Percentiles rank a stretch among this genome's conserved stretches.
Conservation (phyloP, 306 rosid genomes). For the Glycine soja region DNA sequence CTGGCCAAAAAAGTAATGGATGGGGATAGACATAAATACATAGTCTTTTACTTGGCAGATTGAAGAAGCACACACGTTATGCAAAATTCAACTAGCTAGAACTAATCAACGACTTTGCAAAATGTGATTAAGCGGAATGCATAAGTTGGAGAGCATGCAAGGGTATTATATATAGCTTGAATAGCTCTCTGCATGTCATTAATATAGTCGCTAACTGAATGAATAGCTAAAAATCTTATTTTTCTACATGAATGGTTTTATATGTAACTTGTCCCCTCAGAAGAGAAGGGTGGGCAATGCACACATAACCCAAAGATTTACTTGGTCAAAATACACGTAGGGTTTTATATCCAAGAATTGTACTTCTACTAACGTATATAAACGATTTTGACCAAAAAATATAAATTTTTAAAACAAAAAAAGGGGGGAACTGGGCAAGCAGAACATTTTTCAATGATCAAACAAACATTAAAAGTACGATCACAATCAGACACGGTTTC, state of each 20-base stretch:
- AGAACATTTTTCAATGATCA: background rate
- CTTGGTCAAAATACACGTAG: too few species aligned
- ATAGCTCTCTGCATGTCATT: background rate
- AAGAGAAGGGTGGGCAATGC: background rate
- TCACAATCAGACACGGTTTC: background rate
- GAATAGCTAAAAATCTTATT: background rate
- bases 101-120: too few species aligned
- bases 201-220: background rate
- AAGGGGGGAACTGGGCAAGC: background rate
- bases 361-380: too few species aligned
- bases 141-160: background rate
- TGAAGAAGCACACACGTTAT: background rate
- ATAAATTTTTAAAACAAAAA: too few species aligned
- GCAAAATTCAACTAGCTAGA: background rate
- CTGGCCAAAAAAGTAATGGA: background rate
- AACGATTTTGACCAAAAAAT: too few species aligned
- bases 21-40: too few species aligned
- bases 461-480: background rate
- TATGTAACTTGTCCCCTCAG: background rate
- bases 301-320: too few species aligned
- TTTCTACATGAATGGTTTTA: background rate
- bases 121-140: too few species aligned
- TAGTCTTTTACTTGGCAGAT: too few species aligned
- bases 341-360: too few species aligned
- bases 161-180: background rate